These are phyloP conservation scores for Scheffersomyces stipitis DNA, from an alignment of 805 yeast genomes.

Conservation along the genomic window DNA sequence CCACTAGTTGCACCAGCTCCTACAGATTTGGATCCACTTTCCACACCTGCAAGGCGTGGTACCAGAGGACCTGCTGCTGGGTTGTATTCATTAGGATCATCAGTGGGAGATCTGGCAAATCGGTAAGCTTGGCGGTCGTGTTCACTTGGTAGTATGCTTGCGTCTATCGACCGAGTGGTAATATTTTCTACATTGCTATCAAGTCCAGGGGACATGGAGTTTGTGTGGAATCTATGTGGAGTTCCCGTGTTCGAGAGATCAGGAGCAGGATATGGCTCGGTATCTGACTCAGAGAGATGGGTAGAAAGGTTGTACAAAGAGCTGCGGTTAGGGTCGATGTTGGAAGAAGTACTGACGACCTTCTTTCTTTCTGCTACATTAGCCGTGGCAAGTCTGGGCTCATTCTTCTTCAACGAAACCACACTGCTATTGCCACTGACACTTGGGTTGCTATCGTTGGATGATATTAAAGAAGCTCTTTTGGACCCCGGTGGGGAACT, in stretches of 20 bases:
- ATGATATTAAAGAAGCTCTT: conserved; percentile 6
- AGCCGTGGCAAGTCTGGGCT: conserved; percentile 7
- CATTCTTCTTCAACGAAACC: conserved; percentile 7
- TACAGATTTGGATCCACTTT: too few species aligned
- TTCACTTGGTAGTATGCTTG: too few species aligned
- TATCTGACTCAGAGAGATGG: conserved; percentile 10
- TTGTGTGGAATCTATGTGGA: conserved; percentile 8
- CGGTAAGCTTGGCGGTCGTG: too few species aligned
- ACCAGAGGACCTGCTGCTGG: too few species aligned
- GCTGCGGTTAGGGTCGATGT: conserved; percentile 14
- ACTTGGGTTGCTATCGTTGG: conserved; percentile 3
- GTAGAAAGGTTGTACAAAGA: conserved; percentile 16
- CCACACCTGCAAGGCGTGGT: too few species aligned
- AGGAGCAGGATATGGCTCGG: conserved; percentile 23
- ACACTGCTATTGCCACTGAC: conserved; percentile 8
- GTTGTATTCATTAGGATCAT: too few species aligned
- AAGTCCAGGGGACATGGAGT: not conserved
- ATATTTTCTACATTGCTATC: not conserved
- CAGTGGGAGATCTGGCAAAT: not conserved
- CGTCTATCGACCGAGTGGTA: not conserved
- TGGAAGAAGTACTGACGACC: conserved; percentile 17
- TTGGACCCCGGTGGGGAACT: conserved; percentile 1
- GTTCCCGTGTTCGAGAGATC: conserved; percentile 13
- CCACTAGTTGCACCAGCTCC: too few species aligned
- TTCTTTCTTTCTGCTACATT: conserved; percentile 9